Evolutionary conservation across 2,329 filamentous ascomycete species (phyloP), one percentile per base, ranked within the genome.

Genomic region (Aspergillus persii): DNA sequence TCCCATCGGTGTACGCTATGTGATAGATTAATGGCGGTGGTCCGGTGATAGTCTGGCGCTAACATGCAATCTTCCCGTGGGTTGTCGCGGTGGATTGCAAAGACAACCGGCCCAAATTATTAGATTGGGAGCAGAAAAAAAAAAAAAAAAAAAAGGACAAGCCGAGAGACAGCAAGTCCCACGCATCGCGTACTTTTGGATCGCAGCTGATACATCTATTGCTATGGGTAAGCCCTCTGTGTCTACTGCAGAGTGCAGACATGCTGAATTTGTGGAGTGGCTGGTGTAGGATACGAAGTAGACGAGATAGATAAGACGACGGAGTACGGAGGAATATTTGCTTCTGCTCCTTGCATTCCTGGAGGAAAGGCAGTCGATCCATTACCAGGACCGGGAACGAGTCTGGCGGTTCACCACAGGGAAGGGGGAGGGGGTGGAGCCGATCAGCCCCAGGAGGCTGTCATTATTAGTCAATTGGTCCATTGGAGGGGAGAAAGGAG

Each of bases 11-110:
- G 51, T 49, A 54, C 36, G 36, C 52, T 62, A 61, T 61, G 54
- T 52, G 54, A 61, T 59, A 56, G 56, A 59, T 60, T 36, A 60
- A 60, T 60, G 56, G 31, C 51, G 56, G 57, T 47, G 44, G 49
- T 48, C 53, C 46, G 56, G 52, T 33, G 26, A 58, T 59, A 57
- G 57, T 61, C 53, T 62, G 58, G 41, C 64, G 59, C 64, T 65
- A 65, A 54, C 11, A 58, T 23, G 56, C 55, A 58, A 64, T 51
- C 57, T 64, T 64, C 60, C 62, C 62, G 63, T 58, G 56, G 41
- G 49, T 53, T 54, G 58, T 50, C 56, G 50, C 61, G 58, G 58
- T 53, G 50, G 31, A 54, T 54, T 56, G 50, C 31, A 58, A 56
- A 53, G 54, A 58, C 52, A 60, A 54, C 58, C 63, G 51, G 53